Percentiles rank a stretch among this genome's conserved stretches.
Evolutionary conservation across 345 rosid species (phyloP).

Genomic region (Tarenaya hassleriana): DNA sequence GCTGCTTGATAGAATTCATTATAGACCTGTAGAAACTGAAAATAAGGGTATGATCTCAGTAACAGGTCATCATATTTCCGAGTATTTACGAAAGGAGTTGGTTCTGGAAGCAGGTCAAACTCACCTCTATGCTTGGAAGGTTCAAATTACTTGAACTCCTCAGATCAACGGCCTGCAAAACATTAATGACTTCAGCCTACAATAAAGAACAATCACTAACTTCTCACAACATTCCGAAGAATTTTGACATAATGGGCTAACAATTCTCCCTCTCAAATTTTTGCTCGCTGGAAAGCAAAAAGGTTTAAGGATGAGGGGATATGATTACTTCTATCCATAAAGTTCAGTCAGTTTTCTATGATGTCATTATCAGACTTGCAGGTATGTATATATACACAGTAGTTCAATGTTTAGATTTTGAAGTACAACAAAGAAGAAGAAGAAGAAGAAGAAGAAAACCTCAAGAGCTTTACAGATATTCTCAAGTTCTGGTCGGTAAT

Average conservation of each 20-base stretch:
- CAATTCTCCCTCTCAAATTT: too few species aligned
- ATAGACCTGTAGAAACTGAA: slow-evolving; percentile 46
- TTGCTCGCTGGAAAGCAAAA: too few species aligned
- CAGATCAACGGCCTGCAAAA: slow-evolving; percentile 75
- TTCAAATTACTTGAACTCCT: slow-evolving; percentile 55
- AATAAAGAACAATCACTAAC: slow-evolving; percentile 13
- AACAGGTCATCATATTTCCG: slow-evolving; percentile 12
- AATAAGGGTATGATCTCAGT: slow-evolving; percentile 26
- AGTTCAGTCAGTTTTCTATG: too few species aligned
- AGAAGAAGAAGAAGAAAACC: slow-evolving; percentile 50
- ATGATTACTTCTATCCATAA: too few species aligned
- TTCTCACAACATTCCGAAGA: too few species aligned
- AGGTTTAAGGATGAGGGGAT: too few species aligned
- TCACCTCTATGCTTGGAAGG: slow-evolving; percentile 48
- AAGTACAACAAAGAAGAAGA: slow-evolving; percentile 26
- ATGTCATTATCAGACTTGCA: too few species aligned
- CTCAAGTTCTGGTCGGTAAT: slow-evolving; percentile 64
- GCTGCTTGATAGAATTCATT: slow-evolving; percentile 43
- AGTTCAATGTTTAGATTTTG: slow-evolving; percentile 1
- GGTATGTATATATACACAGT: slow-evolving; percentile 9
- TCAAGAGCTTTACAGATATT: slow-evolving; percentile 86
- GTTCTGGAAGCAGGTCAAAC: slow-evolving; percentile 6
- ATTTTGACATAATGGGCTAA: too few species aligned
- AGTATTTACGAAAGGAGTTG: slow-evolving; percentile 7
- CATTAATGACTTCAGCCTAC: slow-evolving; percentile 13